Evolutionary conservation across 1,284 basidiomycete species (phyloP).

Genomic region (Ustilago sp.): DNA sequence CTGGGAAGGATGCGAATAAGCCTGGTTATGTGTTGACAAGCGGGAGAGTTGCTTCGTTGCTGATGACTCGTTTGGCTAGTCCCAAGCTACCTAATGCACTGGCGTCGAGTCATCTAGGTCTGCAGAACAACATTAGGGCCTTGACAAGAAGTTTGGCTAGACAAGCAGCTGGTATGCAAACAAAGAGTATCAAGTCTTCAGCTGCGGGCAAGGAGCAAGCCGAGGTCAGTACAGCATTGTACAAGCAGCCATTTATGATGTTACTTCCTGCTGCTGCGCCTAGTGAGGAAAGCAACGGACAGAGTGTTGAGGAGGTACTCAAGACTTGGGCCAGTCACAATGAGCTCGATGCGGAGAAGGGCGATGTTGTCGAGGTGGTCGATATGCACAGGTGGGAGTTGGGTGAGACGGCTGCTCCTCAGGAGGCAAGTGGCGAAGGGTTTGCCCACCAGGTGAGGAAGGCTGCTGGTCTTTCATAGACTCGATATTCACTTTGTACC

Average conservation of each 20-base stretch:
- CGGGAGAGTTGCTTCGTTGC: conserved; percentile 57
- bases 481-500: conserved; percentile 6
- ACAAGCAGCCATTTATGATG: conserved; percentile 86
- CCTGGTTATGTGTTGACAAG: conserved; percentile 48
- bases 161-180: conserved; percentile 87
- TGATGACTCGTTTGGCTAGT: conserved; percentile 44
- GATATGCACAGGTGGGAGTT: conserved; percentile 70
- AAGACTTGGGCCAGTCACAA: conserved; percentile 77
- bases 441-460: conserved; percentile 64
- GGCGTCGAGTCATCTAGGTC: background rate
- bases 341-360: conserved; percentile 69
- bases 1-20: conserved; percentile 72
- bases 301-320: conserved; percentile 76
- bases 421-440: conserved; percentile 19
- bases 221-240: conserved; percentile 76
- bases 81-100: conserved; percentile 28
- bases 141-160: conserved; percentile 82
- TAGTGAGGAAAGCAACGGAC: conserved; percentile 72
- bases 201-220: conserved; percentile 67
- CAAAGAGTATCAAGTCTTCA: conserved; percentile 73
- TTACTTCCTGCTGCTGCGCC: conserved; percentile 66
- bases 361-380: conserved; percentile 64
- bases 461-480: conserved; percentile 59
- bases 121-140: conserved; percentile 73
- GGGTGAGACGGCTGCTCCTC: conserved; percentile 62